Base-by-base conservation (phyloP, 1,139 yeast genomes). In the Candida frijolesensis region DNA sequence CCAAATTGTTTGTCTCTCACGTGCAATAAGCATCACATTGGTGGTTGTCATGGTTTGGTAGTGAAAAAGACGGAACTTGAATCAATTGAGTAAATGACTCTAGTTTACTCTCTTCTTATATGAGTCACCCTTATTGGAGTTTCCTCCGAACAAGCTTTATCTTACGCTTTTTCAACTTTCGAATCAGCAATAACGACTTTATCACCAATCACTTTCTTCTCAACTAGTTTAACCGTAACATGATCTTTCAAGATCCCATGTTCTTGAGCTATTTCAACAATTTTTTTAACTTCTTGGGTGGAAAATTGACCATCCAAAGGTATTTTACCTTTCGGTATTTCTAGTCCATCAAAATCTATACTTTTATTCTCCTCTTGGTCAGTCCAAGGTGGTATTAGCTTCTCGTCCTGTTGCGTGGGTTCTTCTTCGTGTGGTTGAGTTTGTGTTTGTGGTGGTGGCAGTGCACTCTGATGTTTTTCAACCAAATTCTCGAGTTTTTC, bases 241-340 rank as follows among this genome's bases (percentile, higher is more conserved):
- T 62, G 60, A 1, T 62, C 60, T 3, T 64, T 59, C 41, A 74
- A 50, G 1, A 71, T 45, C 0, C 74, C 75, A 48, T 68, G 66
- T 2, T 62, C 54, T 50, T 72, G 63, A 22, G 78, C 74, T 15
- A 67, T 38, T 8, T 62, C 60, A 6, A 74, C 64, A 50, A 74
- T 58, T 37, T 65, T 64, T 47, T 62, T 57, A 18, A 74, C 54
- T 52, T 74, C 78, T 4, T 56, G 56, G 5, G 77, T 66, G 4
- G 78, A 68, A 53, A 74, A 74, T 55, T 74, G 75, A 9, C 77
- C 75, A 51, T 74, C 78, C 32, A 74, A 48, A 0, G 78, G 78
- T 9, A 74, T 68, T 52, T 70, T 74, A 1, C 76, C 78, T 35
- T 57, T 57, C 1, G 78, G 78, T 12, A 73, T 60, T 47, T 61